Conservation (phyloP, 2,329 filamentous ascomycete genomes). For the Phialemoniopsis sp. region DNA sequence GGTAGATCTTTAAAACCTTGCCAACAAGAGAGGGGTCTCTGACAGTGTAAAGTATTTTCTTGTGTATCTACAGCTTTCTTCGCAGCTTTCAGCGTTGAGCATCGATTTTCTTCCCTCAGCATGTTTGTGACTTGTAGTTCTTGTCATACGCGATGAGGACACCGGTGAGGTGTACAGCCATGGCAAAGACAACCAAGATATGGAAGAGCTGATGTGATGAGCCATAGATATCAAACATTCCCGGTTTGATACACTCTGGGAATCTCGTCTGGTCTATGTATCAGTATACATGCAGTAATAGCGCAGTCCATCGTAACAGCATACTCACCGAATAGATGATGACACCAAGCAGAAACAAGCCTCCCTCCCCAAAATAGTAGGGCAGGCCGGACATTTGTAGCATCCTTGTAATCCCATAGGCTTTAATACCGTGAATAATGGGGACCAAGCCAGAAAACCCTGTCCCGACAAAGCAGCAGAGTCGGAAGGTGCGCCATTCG, state of each 20-base stretch:
- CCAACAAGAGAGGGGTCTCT: no score
- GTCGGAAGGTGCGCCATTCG: constrained; percentile 27
- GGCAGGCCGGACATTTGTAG: constrained; percentile 23
- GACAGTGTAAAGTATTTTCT: no score
- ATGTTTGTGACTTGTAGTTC: constrained; percentile 8
- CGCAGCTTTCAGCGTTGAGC: no score
- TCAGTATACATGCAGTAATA: no score
- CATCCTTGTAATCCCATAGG: no score
- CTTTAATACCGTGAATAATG: constrained; percentile 25
- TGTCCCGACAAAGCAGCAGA: constrained; percentile 28
- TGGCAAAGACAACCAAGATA: constrained; percentile 35
- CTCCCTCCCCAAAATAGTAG: constrained; percentile 33
- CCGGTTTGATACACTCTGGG: constrained; percentile 35
- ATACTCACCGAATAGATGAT: constrained; percentile 5
- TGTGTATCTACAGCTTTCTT: no score
- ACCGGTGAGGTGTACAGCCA: constrained; percentile 31
- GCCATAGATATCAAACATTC: constrained; percentile 37
- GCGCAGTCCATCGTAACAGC: no score
- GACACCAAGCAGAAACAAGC: constrained; percentile 28
- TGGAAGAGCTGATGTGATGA: constrained; percentile 44
- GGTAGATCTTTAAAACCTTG: no score
- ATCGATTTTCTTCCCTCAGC: no score
- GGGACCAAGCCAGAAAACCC: constrained; percentile 32
- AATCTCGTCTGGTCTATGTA: constrained; percentile 27
- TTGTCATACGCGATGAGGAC: constrained; percentile 13